These are phyloP conservation scores for Curvularia sp. DNA, from an alignment of 2,329 filamentous ascomycete genomes.

Conservation along the genomic window DNA sequence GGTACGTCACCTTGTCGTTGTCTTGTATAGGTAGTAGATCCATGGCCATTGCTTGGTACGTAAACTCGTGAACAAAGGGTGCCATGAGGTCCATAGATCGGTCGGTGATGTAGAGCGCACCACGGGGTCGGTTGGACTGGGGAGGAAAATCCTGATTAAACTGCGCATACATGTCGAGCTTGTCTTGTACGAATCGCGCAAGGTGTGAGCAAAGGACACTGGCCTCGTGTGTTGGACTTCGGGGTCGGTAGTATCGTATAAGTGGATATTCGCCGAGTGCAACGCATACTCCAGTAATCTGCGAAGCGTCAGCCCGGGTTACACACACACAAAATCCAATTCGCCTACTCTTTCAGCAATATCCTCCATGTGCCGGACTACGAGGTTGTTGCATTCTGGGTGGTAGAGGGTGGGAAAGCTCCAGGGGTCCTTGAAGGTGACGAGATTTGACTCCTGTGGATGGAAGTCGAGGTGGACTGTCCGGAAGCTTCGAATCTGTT, in stretches of 20 bases:
- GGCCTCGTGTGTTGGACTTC: conserved; percentile 80
- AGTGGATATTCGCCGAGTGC: conserved; percentile 92
- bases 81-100: conserved; percentile 91
- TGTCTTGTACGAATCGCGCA: conserved; percentile 88
- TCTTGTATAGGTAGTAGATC: conserved; percentile 90
- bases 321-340: background rate
- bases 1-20: conserved; percentile 85
- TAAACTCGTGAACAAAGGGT: conserved; percentile 92
- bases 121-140: conserved; percentile 76
- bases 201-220: conserved; percentile 86
- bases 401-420: conserved; percentile 95
- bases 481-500: conserved; percentile 80
- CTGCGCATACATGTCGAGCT: conserved; percentile 87
- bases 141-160: conserved; percentile 86
- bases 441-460: conserved; percentile 86
- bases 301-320: conserved; percentile 10
- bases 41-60: conserved; percentile 98
- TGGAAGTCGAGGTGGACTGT: conserved; percentile 88
- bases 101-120: conserved; percentile 85
- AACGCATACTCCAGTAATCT: conserved; percentile 88
- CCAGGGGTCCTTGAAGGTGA: conserved; percentile 93
- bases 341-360: conserved; percentile 81
- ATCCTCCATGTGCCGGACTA: conserved; percentile 81
- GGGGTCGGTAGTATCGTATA: conserved; percentile 87
- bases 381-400: conserved; percentile 83